A percentile compares a stretch with the other conserved stretches of the same genome.
These are phyloP conservation scores for Aureobasidium sp. DNA, from an alignment of 2,329 filamentous ascomycete species.

Conservation along the genomic window DNA sequence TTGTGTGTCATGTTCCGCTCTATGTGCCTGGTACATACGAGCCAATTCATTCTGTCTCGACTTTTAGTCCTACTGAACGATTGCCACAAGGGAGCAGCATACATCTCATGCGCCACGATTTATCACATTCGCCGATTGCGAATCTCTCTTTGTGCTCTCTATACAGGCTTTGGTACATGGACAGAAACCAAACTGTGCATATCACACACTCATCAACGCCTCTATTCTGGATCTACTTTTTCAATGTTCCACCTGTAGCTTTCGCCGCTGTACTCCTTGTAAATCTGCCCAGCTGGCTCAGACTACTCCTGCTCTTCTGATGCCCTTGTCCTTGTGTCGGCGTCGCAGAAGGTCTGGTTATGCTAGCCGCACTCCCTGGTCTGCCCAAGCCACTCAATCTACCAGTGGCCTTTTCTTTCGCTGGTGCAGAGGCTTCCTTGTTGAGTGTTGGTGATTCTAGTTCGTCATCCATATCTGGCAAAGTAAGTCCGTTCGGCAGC, in stretches of 20 bases:
- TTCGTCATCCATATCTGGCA: slow-evolving; percentile 1
- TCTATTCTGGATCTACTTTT: neutral
- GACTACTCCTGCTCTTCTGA: slow-evolving; percentile 29
- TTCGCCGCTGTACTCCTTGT: slow-evolving; percentile 22
- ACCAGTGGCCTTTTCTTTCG: slow-evolving; percentile 4
- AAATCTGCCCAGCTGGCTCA: slow-evolving; percentile 37
- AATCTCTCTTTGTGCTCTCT: no score
- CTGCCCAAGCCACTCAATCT: slow-evolving; percentile 16
- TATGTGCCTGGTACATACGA: no score
- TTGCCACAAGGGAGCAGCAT: no score
- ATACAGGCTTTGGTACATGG: no score
- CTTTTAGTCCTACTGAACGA: no score
- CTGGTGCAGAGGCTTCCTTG: neutral
- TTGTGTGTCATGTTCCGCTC: neutral
- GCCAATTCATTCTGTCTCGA: no score
- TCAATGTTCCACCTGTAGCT: neutral
- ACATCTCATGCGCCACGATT: no score
- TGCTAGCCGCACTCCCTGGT: slow-evolving; percentile 14
- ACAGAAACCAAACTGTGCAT: no score
- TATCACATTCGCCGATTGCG: no score
- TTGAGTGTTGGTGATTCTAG: neutral
- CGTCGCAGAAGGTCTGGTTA: slow-evolving; percentile 1
- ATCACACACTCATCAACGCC: no score
- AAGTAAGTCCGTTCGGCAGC: neutral
- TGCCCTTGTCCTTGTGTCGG: slow-evolving; percentile 15